Percentiles rank a stretch among this genome's conserved stretches.
These are phyloP conservation scores for Colletotrichum sp. DNA, from an alignment of 2,329 filamentous ascomycete genomes.

Conservation along the genomic window DNA sequence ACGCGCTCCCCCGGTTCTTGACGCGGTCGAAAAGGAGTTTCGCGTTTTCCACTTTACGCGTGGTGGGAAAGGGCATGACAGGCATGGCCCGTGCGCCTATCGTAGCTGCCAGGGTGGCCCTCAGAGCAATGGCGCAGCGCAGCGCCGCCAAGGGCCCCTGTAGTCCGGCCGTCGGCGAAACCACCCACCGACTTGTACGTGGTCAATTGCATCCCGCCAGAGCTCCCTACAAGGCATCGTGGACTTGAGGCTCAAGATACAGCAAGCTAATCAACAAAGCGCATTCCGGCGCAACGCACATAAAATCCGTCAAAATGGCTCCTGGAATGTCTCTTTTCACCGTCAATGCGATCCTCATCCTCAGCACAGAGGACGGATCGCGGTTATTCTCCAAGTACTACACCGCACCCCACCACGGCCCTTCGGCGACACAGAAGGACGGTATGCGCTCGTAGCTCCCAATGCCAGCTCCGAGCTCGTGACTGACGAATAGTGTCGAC, in stretches of 20 bases:
- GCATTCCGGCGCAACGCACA: conserved; percentile 14
- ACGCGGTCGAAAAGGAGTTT: conserved; percentile 18
- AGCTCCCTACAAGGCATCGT: conserved; percentile 17
- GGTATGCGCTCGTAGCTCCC: conserved; percentile 23
- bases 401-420: conserved; percentile 53
- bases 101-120: neutral
- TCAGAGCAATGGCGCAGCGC: neutral
- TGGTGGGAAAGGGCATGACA: neutral
- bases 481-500: neutral
- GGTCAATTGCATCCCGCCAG: conserved; percentile 20
- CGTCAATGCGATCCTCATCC: conserved; percentile 78
- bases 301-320: conserved; percentile 58
- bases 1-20: neutral
- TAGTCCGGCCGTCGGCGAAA: conserved; percentile 19
- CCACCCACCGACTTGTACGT: conserved; percentile 21
- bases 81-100: neutral
- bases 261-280: conserved; percentile 4
- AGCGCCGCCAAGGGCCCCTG: neutral
- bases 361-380: conserved; percentile 85
- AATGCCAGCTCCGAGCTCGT: neutral
- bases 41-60: conserved; percentile 27
- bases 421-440: conserved; percentile 28
- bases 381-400: conserved; percentile 91
- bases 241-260: conserved; percentile 9
- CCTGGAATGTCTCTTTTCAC: conserved; percentile 78